phyloP scores from a whole-genome alignment of 2,329 filamentous ascomycete species.

The Colletotrichum destructivum region DNA sequence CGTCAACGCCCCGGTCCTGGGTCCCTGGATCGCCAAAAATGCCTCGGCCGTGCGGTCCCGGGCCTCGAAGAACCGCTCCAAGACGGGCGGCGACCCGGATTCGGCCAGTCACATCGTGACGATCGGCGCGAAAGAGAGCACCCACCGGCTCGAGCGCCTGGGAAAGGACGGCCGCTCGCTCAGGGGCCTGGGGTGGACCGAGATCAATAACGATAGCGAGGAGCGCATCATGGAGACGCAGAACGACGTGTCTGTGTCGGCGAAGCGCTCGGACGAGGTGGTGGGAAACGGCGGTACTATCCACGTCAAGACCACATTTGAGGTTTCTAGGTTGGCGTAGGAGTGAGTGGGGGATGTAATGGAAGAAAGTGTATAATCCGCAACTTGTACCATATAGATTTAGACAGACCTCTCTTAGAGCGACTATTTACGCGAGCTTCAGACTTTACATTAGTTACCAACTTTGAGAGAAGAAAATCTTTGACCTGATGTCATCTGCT shows the following conservation, averaged over 20 bases:
- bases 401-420: too few species aligned
- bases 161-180: slow-evolving; percentile 39
- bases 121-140: slow-evolving; percentile 42
- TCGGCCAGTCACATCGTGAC: slow-evolving; percentile 42
- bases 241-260: slow-evolving; percentile 22
- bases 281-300: not conserved
- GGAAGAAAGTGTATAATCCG: not conserved
- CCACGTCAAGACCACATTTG: slow-evolving; percentile 30
- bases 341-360: too few species aligned
- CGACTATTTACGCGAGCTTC: too few species aligned
- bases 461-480: too few species aligned
- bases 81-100: slow-evolving; percentile 27
- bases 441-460: rapidly evolving
- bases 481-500: too few species aligned
- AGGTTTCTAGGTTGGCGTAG: slow-evolving; percentile 7
- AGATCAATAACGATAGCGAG: slow-evolving; percentile 44
- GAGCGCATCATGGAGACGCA: slow-evolving; percentile 39
- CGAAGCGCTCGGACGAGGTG: slow-evolving; percentile 32
- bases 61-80: slow-evolving; percentile 27
- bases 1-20: slow-evolving; percentile 46
- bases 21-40: slow-evolving; percentile 46
- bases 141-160: slow-evolving; percentile 40
- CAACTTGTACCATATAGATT: not conserved
- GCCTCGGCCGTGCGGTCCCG: slow-evolving; percentile 38
- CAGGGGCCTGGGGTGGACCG: slow-evolving; percentile 44